Conservation (phyloP, 768 basidiomycete genomes). For the Tylopilus rubrobrunneus region DNA sequence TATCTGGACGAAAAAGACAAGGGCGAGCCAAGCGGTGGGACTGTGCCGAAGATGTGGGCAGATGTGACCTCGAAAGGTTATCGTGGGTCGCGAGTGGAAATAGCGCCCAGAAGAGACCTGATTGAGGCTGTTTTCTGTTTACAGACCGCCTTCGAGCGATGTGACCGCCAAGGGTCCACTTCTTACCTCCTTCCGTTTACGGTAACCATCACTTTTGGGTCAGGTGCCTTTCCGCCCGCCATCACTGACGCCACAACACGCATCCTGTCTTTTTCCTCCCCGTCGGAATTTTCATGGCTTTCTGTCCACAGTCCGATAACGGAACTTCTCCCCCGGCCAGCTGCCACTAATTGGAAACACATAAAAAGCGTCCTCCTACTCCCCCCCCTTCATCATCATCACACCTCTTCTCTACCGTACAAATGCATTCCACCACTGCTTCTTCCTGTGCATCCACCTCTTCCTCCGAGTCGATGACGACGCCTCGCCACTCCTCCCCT, state of each 20-base stretch:
- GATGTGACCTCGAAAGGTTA: slow-evolving; percentile 32
- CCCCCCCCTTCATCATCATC: background rate
- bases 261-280: slow-evolving; percentile 19
- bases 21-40: slow-evolving; percentile 7
- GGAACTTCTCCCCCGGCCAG: slow-evolving; percentile 31
- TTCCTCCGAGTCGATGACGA: slow-evolving; percentile 6
- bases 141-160: slow-evolving; percentile 27
- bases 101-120: slow-evolving; percentile 26
- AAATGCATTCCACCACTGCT: slow-evolving; percentile 21
- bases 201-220: slow-evolving; percentile 22
- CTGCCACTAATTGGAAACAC: slow-evolving; percentile 21
- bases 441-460: slow-evolving; percentile 13
- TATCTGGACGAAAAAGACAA: slow-evolving; percentile 23
- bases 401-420: background rate
- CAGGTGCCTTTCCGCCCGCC: slow-evolving; percentile 31
- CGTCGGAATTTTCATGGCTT: slow-evolving; percentile 32
- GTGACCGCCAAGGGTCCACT: slow-evolving; percentile 28
- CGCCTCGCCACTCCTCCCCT: background rate
- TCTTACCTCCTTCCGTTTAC: slow-evolving; percentile 17
- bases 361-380: slow-evolving; percentile 22
- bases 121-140: slow-evolving; percentile 17
- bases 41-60: slow-evolving; percentile 22
- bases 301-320: slow-evolving; percentile 35
- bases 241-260: slow-evolving; percentile 38
- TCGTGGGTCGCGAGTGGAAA: slow-evolving; percentile 22